Conservation (phyloP, 2,329 filamentous ascomycete species). For the Rutstroemia sydowiana region DNA sequence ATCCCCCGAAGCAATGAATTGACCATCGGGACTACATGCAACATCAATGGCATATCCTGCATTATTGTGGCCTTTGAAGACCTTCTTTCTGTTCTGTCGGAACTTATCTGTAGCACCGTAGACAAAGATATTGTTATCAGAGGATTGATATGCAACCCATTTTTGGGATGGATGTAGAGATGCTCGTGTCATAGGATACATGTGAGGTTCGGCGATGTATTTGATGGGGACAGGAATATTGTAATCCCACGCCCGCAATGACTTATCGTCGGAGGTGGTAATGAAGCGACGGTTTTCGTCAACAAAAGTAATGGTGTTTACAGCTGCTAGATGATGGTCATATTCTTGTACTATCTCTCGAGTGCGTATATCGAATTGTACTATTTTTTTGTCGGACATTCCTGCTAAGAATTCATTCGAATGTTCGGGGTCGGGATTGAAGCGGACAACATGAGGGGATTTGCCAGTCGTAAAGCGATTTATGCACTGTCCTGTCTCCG, state of each 20-base stretch:
- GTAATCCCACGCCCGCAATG: constrained; percentile 94
- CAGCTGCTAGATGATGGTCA: constrained; percentile 93
- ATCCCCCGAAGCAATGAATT: constrained; percentile 83
- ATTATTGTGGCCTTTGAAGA: constrained; percentile 91
- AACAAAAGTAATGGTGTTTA: constrained; percentile 96
- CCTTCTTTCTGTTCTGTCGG: constrained; percentile 95
- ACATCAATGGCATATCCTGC: constrained; percentile 90
- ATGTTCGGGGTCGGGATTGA: constrained; percentile 73
- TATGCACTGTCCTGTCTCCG: constrained; percentile 84
- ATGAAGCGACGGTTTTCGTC: constrained; percentile 94
- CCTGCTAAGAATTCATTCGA: constrained; percentile 89
- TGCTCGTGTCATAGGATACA: constrained; percentile 90
- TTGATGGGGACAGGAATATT: constrained; percentile 98
- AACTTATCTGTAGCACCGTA: constrained; percentile 95
- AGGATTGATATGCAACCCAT: constrained; percentile 87
- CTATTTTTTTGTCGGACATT: constrained; percentile 98
- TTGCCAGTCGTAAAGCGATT: constrained; percentile 88
- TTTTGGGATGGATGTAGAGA: constrained; percentile 82
- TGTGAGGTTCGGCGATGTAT: constrained; percentile 94
- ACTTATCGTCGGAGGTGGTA: constrained; percentile 96
- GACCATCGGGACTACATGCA: constrained; percentile 80
- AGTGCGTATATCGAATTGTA: constrained; percentile 87
- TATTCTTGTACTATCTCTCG: constrained; percentile 88
- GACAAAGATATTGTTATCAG: constrained; percentile 94
- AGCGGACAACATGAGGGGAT: constrained; percentile 89